These are phyloP conservation scores for Penicillium sclerotiorum DNA, from an alignment of 2,329 filamentous ascomycete genomes.

Conservation along the genomic window DNA sequence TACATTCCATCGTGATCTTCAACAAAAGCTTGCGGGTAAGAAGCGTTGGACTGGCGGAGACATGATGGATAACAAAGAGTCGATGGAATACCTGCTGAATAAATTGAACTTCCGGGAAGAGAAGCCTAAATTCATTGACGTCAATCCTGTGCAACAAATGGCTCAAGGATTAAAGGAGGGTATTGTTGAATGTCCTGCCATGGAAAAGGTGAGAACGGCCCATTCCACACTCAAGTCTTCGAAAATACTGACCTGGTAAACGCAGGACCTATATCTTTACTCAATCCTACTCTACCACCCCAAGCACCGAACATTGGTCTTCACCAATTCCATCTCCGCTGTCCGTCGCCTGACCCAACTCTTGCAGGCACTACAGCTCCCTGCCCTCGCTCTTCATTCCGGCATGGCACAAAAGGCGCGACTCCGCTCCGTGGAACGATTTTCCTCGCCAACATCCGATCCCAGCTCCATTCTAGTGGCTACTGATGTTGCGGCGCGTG, in stretches of 20 bases:
- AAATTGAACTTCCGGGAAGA: slow-evolving; percentile 85
- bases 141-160: slow-evolving; percentile 88
- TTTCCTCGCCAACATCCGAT: slow-evolving; percentile 63
- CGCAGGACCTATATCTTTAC: slow-evolving; percentile 87
- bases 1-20: slow-evolving; percentile 87
- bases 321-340: slow-evolving; percentile 93
- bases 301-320: slow-evolving; percentile 79
- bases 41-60: slow-evolving; percentile 59
- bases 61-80: slow-evolving; percentile 72
- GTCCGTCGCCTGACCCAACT: slow-evolving; percentile 84
- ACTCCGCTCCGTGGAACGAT: slow-evolving; percentile 87
- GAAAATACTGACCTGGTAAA: slow-evolving; percentile 19
- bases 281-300: slow-evolving; percentile 81
- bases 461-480: slow-evolving; percentile 75
- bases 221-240: not conserved
- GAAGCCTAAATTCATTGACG: slow-evolving; percentile 86
- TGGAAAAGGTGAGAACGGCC: slow-evolving; percentile 72
- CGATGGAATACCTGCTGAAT: slow-evolving; percentile 89
- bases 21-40: slow-evolving; percentile 86
- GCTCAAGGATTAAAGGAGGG: slow-evolving; percentile 83
- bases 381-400: slow-evolving; percentile 79
- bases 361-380: slow-evolving; percentile 77
- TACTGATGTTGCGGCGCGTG: slow-evolving; percentile 92
- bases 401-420: slow-evolving; percentile 96
- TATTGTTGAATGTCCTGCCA: slow-evolving; percentile 85